These are phyloP conservation scores for Lodderomyces theae DNA, from an alignment of 1,139 yeast species.

Conservation along the genomic window DNA sequence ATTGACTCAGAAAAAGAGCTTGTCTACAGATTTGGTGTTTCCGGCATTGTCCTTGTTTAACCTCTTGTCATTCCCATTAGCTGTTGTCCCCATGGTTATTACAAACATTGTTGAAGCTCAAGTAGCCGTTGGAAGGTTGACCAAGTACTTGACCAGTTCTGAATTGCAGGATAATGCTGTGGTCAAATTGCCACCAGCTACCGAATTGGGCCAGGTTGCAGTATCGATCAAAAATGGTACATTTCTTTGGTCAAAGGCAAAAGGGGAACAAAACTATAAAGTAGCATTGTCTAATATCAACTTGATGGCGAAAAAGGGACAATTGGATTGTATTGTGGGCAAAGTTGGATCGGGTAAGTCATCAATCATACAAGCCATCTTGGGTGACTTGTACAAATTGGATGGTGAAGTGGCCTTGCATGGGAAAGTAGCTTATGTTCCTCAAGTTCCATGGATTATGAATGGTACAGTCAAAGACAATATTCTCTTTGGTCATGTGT, in stretches of 20 bases:
- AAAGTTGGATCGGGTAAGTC: conserved; percentile 93
- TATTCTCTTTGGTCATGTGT: conserved; percentile 36
- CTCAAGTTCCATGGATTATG: conserved; percentile 79
- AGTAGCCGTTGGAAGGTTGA: conserved; percentile 78
- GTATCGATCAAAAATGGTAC: conserved; percentile 72
- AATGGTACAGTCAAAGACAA: conserved; percentile 38
- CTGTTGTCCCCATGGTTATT: conserved; percentile 89
- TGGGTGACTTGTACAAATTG: conserved; percentile 82
- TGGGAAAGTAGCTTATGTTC: conserved; percentile 86
- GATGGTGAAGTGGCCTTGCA: conserved; percentile 71
- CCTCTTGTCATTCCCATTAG: conserved; percentile 84
- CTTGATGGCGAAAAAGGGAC: conserved; percentile 72
- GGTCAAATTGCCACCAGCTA: conserved; percentile 50
- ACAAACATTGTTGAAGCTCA: conserved; percentile 86
- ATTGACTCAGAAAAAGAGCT: conserved; percentile 56
- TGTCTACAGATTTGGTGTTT: conserved; percentile 89
- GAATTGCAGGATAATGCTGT: conserved; percentile 85
- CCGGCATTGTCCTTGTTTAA: conserved; percentile 90
- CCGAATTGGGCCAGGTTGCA: conserved; percentile 61
- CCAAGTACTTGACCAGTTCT: conserved; percentile 66
- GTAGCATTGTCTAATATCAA: conserved; percentile 74
- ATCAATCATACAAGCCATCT: conserved; percentile 74
- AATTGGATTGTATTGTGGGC: conserved; percentile 85
- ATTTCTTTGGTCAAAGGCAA: conserved; percentile 83
- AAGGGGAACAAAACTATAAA: conserved; percentile 57